These are phyloP conservation scores for Aspergillus pseudotamarii DNA, from an alignment of 2,329 filamentous ascomycete species.

Conservation along the genomic window DNA sequence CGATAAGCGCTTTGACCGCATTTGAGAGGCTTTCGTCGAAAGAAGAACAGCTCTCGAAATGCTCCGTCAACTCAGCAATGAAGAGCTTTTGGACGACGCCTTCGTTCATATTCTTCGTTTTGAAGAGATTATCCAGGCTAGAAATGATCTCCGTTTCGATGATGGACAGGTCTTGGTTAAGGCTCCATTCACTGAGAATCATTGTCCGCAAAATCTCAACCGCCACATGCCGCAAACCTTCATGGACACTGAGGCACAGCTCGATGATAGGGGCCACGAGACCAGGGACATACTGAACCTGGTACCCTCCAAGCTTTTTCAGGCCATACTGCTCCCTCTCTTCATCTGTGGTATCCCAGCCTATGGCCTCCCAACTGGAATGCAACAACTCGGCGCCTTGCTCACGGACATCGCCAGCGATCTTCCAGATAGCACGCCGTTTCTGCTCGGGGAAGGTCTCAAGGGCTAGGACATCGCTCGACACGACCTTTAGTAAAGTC, in stretches of 20 bases:
- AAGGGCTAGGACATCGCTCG: constrained; percentile 82
- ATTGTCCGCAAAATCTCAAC: constrained; percentile 95
- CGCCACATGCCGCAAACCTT: constrained; percentile 83
- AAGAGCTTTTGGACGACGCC: constrained; percentile 91
- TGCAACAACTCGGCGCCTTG: constrained; percentile 83
- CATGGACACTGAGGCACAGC: constrained; percentile 92
- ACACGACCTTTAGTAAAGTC: constrained; percentile 83
- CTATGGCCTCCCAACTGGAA: constrained; percentile 90
- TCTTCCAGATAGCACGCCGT: constrained; percentile 95
- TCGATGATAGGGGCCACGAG: constrained; percentile 90
- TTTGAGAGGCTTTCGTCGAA: constrained; percentile 73
- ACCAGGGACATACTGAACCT: constrained; percentile 95
- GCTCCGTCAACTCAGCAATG: constrained; percentile 77
- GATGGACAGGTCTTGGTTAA: constrained; percentile 87
- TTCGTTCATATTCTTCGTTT: constrained; percentile 83
- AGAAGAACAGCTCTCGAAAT: constrained; percentile 72
- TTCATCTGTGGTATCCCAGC: constrained; percentile 87
- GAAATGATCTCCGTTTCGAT: constrained; percentile 98
- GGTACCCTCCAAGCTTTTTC: constrained; percentile 87
- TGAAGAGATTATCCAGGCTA: constrained; percentile 86
- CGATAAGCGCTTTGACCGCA: constrained; percentile 77
- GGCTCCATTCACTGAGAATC: constrained; percentile 97
- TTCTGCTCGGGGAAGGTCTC: constrained; percentile 98
- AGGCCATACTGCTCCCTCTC: constrained; percentile 78
- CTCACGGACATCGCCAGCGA: constrained; percentile 93